Conservation (phyloP, 768 basidiomycete species). For the Chalciporus piperatus region DNA sequence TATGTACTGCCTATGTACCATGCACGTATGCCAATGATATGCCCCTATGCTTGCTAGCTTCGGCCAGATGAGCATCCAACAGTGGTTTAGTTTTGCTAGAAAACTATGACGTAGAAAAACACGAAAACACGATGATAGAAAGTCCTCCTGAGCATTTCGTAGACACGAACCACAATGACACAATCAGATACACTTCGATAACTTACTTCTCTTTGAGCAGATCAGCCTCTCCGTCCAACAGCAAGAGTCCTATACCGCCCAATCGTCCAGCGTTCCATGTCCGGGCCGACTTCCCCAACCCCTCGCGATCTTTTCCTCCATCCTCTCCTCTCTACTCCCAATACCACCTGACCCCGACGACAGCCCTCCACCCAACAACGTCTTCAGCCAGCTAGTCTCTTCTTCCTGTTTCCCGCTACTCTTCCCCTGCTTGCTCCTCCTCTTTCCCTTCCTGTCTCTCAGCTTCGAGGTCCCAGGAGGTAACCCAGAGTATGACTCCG, state of each 20-base stretch:
- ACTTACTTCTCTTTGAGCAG: conserved; percentile 8
- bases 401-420: conserved; percentile 27
- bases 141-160: not conserved
- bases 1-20: conserved; percentile 9
- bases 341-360: conserved; percentile 21
- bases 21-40: conserved; percentile 16
- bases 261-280: conserved; percentile 49
- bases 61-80: not conserved
- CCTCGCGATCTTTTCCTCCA: conserved; percentile 52
- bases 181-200: conserved; percentile 7
- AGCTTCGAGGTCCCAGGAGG: conserved; percentile 34
- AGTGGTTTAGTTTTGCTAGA: not conserved
- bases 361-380: conserved; percentile 18
- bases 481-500: conserved; percentile 57
- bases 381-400: conserved; percentile 23
- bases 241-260: conserved; percentile 41
- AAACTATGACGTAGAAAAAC: not conserved
- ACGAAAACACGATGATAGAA: not conserved
- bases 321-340: conserved; percentile 42
- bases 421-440: conserved; percentile 35
- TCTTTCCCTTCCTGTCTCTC: conserved; percentile 29
- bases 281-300: conserved; percentile 45
- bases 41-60: conserved; percentile 6
- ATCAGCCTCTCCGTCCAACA: not conserved
- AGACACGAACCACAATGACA: conserved; percentile 1